Base-by-base conservation (phyloP, 1,284 basidiomycete genomes). In the Pterulicium gracile region DNA sequence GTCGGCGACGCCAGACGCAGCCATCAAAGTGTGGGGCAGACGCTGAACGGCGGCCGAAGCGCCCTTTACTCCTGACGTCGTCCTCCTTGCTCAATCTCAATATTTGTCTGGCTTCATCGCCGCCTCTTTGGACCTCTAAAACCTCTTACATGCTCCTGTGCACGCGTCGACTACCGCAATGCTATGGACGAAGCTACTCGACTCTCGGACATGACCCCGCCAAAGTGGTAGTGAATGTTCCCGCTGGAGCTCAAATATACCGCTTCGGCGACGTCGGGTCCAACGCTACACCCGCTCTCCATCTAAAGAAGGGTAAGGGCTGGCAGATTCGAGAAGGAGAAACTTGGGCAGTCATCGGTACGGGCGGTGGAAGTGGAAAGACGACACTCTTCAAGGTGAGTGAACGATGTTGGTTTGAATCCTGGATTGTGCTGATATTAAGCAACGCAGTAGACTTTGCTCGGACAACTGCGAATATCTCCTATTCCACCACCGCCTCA, bases 341-440 rank as follows among this genome's bases (percentile, higher is more conserved):
- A 55, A 79, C 70, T n/a, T 88, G 87, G 85, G 85, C 81, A 0
- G 68, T 88, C 15, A 68, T 88, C 4, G 77, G 72, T 0, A 65
- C 71, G 5, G 78, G 72, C 5, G 66, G 69, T 50, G 65, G 72
- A 10, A 32, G 27, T 52, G 66, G 72, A 56, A 75, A 79, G 56
- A 61, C 67, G 21, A 56, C 66, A 1, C 55, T 85, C 17, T 72
- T 88, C 45, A 74, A 82, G 67, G 86, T 84, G 55, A 46, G 67
- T 48, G 27, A 39, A 24, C 3, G 27, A 27, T 14, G 22, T 32
- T n/a, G 24, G 13, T 47, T 42, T 47, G 40, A 18, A 27, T 32
- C 14, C 20, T 24, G n/a, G n/a, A n/a, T n/a, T n/a, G n/a, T n/a
- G n/a, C n/a, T n/a, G n/a, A n/a, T n/a, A 23, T 13, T 39, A 42